Conservation (phyloP, 2,329 filamentous ascomycete genomes). For the Clonostachys sp. region DNA sequence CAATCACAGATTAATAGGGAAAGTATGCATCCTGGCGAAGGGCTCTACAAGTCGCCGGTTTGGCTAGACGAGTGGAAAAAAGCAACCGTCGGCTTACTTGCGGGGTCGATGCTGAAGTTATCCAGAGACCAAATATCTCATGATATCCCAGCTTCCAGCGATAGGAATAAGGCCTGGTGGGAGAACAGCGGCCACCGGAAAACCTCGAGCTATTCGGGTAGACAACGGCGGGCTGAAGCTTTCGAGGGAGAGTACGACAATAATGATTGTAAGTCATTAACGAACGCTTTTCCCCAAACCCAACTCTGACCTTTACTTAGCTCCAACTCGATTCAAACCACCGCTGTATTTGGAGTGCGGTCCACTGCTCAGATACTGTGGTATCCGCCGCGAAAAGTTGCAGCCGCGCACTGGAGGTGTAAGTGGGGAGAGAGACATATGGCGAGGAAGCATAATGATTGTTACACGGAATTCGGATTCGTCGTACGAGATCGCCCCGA, state of each 20-base stretch:
- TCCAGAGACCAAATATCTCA: constrained; percentile 25
- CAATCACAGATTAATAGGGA: constrained; percentile 29
- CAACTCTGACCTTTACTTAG: background rate
- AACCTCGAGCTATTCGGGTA: constrained; percentile 37
- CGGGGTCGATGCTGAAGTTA: constrained; percentile 56
- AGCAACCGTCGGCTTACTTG: constrained; percentile 57
- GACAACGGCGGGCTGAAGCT: constrained; percentile 53
- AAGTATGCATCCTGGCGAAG: constrained; percentile 41
- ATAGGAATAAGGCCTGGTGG: constrained; percentile 70
- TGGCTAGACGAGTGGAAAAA: constrained; percentile 72
- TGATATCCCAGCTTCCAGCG: constrained; percentile 16
- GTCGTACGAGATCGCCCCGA: constrained; percentile 74
- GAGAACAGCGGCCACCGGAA: constrained; percentile 51
- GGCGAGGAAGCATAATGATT: constrained; percentile 94
- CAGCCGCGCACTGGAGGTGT: constrained; percentile 17
- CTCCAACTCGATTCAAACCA: constrained; percentile 73
- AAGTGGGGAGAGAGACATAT: constrained; percentile 65
- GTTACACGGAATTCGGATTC: constrained; percentile 84
- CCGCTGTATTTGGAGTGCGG: constrained; percentile 84
- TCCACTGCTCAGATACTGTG: constrained; percentile 84
- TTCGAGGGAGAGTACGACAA: constrained; percentile 68
- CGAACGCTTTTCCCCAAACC: background rate
- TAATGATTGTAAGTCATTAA: constrained; percentile 39
- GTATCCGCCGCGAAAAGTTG: constrained; percentile 63
- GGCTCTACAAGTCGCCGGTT: constrained; percentile 52